A percentile compares a stretch with the other conserved stretches of the same genome.
Conservation (phyloP, 495 filamentous ascomycete genomes). For the Annulohypoxylon stygium region DNA sequence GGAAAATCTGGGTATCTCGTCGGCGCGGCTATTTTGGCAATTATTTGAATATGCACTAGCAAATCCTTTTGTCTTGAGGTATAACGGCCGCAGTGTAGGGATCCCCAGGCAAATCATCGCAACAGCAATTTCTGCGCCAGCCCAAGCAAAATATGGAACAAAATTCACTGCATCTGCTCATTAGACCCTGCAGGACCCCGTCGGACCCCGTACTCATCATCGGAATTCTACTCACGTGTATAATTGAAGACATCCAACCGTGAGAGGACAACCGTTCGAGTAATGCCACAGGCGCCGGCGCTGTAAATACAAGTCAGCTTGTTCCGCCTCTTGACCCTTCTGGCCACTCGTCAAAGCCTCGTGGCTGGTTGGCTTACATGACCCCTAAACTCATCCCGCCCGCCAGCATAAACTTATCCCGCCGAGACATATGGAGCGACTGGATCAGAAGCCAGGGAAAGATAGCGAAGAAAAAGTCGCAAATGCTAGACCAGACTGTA, state of each 20-base stretch:
- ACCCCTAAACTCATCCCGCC: conserved; percentile 60
- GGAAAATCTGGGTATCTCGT: conserved; percentile 49
- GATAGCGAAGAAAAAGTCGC: conserved; percentile 60
- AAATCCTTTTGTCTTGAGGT: conserved; percentile 49
- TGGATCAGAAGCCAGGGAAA: conserved; percentile 62
- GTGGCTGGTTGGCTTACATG: conserved; percentile 49
- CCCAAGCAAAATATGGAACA: conserved; percentile 57
- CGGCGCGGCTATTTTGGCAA: conserved; percentile 28
- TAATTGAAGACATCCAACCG: conserved; percentile 54
- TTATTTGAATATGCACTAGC: conserved; percentile 41
- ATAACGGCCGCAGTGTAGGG: conserved; percentile 55
- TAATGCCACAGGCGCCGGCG: conserved; percentile 57
- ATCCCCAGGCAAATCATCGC: conserved; percentile 58
- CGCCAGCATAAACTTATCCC: conserved; percentile 58
- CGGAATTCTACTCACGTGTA: conserved; percentile 46
- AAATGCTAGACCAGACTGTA: conserved; percentile 56
- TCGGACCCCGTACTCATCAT: neutral
- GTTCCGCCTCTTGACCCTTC: neutral
- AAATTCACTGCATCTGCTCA: conserved; percentile 50
- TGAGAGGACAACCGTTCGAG: conserved; percentile 55
- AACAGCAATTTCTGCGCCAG: conserved; percentile 57
- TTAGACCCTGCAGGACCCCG: neutral
- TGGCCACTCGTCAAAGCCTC: neutral
- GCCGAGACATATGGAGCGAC: conserved; percentile 55
- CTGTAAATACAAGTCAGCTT: conserved; percentile 43